Base-by-base conservation (phyloP, 2,329 filamentous ascomycete species). In the Xylariales sp. region DNA sequence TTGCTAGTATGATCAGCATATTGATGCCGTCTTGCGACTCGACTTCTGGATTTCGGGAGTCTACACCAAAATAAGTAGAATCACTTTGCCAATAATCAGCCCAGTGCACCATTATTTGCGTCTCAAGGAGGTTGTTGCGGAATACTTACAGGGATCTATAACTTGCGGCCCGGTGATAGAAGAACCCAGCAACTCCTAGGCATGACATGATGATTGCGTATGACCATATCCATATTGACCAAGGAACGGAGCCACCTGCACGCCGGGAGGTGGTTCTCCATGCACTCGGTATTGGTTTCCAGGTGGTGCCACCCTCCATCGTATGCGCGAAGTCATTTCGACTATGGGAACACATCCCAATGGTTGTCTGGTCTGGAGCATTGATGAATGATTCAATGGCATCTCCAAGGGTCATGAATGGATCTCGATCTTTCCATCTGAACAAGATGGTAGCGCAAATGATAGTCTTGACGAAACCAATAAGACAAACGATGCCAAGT, bases 401-500 rank as follows among this genome's bases (percentile, higher is more conserved):
- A 42, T 76, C 72, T 19, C 72, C 71, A 4, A 74, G 58, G 1
- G 71, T 74, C 12, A 67, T 63, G 5, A 76, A 60, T 1, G 69
- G 70, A 12, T 55, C 52, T 51, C n/a, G n/a, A n/a, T 54, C 23
- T 44, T 42, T 30, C 54, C 53, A 14, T 51, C 29, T 4, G 53
- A 24, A 51, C 50, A 32, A 46, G 14, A 57, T 51, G 20, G 52
- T 38, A n/a, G 61, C 50, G 31, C 66, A 52, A 20, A 41, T 29
- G 6, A 5, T 14, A 4, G 61, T 53, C 43, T 70, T 69, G 33
- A 71, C 47, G 2, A 68, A 55, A 14, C n/a, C n/a, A n/a, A n/a
- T n/a, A n/a, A n/a, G n/a, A n/a, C n/a, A n/a, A n/a, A n/a, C n/a
- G n/a, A n/a, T n/a, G n/a, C n/a, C n/a, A n/a, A n/a, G n/a, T n/a